These are phyloP conservation scores for Phytophthora constricta DNA, from an alignment of 352 stramenopile genomes.

Conservation along the genomic window DNA sequence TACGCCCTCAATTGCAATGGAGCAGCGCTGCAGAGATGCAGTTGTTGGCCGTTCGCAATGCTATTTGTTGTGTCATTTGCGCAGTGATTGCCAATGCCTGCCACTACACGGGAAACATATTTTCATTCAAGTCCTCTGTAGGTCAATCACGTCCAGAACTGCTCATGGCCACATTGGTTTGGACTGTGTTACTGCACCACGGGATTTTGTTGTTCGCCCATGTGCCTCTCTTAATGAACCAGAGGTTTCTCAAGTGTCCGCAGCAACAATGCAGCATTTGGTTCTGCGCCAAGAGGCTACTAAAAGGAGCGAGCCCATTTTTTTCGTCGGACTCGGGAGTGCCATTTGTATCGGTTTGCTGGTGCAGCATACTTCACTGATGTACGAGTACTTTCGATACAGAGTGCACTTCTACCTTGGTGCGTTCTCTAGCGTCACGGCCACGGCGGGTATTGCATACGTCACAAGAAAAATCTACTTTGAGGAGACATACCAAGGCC, in stretches of 20 bases:
- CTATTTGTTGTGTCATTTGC: slow-evolving; percentile 14
- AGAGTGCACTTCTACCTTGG: slow-evolving; percentile 43
- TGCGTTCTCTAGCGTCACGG: slow-evolving; percentile 17
- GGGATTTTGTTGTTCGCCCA: not conserved
- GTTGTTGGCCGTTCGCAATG: slow-evolving; percentile 27
- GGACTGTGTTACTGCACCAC: not conserved
- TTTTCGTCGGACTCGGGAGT: slow-evolving; percentile 5
- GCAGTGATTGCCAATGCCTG: slow-evolving; percentile 22
- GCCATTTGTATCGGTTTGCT: slow-evolving; percentile 23
- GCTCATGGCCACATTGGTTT: slow-evolving; percentile 26
- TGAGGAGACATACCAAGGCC: slow-evolving; percentile 21
- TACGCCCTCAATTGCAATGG: slow-evolving; percentile 28
- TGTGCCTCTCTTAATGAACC: not conserved
- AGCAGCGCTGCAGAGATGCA: slow-evolving; percentile 21
- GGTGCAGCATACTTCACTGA: slow-evolving; percentile 21
- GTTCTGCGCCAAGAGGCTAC: not conserved
- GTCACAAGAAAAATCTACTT: slow-evolving; percentile 20
- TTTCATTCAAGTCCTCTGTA: slow-evolving; percentile 24
- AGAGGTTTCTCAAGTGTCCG: not conserved
- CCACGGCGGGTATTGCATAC: slow-evolving; percentile 13
- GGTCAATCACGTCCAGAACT: slow-evolving; percentile 25
- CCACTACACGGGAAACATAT: slow-evolving; percentile 28
- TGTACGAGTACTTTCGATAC: slow-evolving; percentile 21
- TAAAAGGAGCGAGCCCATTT: not conserved
- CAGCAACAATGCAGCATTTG: not conserved